Percentiles rank a stretch among this genome's conserved stretches.
Conservation (phyloP, 495 filamentous ascomycete species). For the Letharia columbiana region DNA sequence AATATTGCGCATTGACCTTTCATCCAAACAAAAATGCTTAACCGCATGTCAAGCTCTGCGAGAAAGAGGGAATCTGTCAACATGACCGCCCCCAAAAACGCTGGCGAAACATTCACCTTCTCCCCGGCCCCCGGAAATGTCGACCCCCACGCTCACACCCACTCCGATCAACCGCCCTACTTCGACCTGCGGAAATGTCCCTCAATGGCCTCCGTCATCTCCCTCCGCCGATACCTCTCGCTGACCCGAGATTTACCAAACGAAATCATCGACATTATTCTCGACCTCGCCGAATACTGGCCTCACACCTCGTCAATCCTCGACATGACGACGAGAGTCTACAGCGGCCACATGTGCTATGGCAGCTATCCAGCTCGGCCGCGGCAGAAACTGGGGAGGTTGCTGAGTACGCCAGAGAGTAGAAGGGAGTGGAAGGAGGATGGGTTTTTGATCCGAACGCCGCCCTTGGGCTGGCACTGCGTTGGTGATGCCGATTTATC, state of each 20-base stretch:
- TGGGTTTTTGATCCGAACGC: constrained; percentile 7
- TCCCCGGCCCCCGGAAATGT: not conserved
- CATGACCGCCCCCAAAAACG: not conserved
- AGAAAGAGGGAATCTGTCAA: not conserved
- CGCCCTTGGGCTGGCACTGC: constrained; percentile 2
- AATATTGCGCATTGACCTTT: not conserved
- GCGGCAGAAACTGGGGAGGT: not conserved
- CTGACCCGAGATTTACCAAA: constrained; percentile 36
- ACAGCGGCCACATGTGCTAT: constrained; percentile 9
- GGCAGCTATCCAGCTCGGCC: not conserved
- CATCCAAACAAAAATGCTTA: not conserved
- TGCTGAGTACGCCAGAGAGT: constrained; percentile 3
- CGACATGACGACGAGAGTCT: constrained; percentile 18
- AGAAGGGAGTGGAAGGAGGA: constrained; percentile 1
- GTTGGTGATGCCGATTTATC: not conserved
- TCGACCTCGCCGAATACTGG: constrained; percentile 69
- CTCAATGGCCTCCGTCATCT: not conserved
- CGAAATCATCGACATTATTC: constrained; percentile 58
- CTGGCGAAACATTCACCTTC: not conserved
- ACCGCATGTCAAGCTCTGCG: not conserved
- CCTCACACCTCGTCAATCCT: constrained; percentile 36
- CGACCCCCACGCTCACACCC: not conserved
- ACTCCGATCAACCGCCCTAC: not conserved
- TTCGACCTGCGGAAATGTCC: not conserved
- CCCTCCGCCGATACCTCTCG: not conserved